Conservation (phyloP, 2,329 filamentous ascomycete genomes). For the Colletotrichum cordylinicola region DNA sequence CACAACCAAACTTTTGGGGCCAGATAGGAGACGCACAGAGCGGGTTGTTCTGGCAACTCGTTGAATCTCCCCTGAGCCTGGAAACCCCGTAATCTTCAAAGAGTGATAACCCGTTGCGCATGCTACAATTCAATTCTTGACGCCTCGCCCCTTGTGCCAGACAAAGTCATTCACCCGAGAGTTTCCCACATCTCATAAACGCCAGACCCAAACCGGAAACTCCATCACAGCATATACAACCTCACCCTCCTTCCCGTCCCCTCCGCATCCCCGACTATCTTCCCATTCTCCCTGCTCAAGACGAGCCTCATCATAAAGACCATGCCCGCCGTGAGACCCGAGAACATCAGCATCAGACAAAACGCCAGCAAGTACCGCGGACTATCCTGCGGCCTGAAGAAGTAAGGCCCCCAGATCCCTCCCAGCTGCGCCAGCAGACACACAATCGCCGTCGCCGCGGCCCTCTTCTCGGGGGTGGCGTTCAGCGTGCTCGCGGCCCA, state of each 20-base stretch:
- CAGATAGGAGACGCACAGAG: not conserved
- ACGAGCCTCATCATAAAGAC: slow-evolving; percentile 12
- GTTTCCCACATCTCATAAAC: not conserved
- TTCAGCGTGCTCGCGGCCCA: slow-evolving; percentile 39
- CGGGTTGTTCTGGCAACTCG: not conserved
- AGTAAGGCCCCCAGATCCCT: slow-evolving; percentile 45
- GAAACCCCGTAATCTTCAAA: not conserved
- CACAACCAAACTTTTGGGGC: not conserved
- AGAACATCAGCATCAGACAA: slow-evolving; percentile 24
- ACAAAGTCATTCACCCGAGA: not conserved
- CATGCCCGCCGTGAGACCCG: not conserved
- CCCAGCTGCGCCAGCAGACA: slow-evolving; percentile 42
- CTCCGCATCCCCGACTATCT: not conserved
- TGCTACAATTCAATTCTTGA: not conserved
- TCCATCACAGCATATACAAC: slow-evolving; percentile 1
- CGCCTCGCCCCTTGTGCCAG: not conserved
- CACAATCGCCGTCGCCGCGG: slow-evolving; percentile 37
- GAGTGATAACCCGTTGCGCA: not conserved
- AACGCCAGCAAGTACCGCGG: slow-evolving; percentile 35
- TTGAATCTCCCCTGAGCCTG: not conserved
- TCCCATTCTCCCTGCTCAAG: slow-evolving; percentile 9
- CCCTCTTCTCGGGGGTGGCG: slow-evolving; percentile 43
- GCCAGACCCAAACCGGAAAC: not conserved
- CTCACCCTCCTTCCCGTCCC: slow-evolving; percentile 2
- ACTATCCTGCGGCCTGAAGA: slow-evolving; percentile 34